Evolutionary conservation across 2,329 filamentous ascomycete species (phyloP).

Genomic region (Aspergillus glaucus): DNA sequence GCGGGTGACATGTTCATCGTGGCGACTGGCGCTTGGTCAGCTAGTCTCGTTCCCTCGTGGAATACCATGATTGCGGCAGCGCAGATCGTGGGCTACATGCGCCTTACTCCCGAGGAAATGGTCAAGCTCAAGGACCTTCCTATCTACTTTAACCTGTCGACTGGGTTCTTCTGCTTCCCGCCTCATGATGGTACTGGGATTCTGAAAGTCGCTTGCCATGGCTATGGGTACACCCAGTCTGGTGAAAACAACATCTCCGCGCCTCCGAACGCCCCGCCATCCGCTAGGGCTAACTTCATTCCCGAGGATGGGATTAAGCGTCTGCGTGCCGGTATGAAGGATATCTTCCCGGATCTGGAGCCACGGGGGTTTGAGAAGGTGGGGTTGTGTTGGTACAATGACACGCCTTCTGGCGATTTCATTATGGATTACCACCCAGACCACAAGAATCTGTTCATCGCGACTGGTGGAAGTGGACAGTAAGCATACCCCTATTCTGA

Average conservation of each 20-base stretch:
- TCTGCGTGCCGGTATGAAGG: slow-evolving; percentile 51
- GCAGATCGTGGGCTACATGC: slow-evolving; percentile 68
- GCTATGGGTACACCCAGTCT: slow-evolving; percentile 52
- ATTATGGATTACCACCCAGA: slow-evolving; percentile 61
- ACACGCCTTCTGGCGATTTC: slow-evolving; percentile 63
- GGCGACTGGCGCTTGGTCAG: slow-evolving; percentile 79
- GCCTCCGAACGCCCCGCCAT: slow-evolving; percentile 12
- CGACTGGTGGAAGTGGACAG: slow-evolving; percentile 25
- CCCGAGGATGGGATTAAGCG: slow-evolving; percentile 50
- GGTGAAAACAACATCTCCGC: slow-evolving; percentile 12
- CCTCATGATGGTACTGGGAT: slow-evolving; percentile 21
- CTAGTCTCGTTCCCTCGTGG: slow-evolving; percentile 63
- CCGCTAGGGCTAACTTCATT: slow-evolving; percentile 24
- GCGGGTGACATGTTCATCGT: slow-evolving; percentile 64
- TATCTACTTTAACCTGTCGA: slow-evolving; percentile 43
- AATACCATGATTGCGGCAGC: slow-evolving; percentile 70
- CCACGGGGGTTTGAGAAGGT: slow-evolving; percentile 53
- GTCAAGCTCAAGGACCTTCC: slow-evolving; percentile 57
- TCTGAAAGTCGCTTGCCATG: slow-evolving; percentile 61
- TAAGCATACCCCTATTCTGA: slow-evolving; percentile 8
- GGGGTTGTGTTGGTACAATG: slow-evolving; percentile 65
- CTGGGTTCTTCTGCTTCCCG: slow-evolving; percentile 46
- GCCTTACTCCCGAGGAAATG: slow-evolving; percentile 64
- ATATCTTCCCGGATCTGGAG: slow-evolving; percentile 53
- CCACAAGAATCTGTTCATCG: slow-evolving; percentile 34